phyloP scores from a whole-genome alignment of 805 yeast species.

The Huiozyma naganishii region DNA sequence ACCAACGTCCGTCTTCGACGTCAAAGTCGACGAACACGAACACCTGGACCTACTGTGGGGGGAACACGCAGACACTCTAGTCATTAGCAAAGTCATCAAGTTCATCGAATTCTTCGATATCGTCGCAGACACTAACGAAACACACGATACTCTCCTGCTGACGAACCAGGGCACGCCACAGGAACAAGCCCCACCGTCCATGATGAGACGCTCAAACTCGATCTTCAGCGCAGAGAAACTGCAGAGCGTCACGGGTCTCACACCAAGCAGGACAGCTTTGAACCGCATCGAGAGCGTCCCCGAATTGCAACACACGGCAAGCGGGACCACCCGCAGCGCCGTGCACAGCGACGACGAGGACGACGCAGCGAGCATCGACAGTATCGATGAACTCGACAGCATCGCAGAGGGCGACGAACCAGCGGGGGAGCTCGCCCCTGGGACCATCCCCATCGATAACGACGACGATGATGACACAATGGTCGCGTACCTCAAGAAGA shows the following conservation, averaged over 20 bases:
- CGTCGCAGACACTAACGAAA: background rate
- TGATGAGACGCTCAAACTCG: background rate
- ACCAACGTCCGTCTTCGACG: slow-evolving; percentile 33
- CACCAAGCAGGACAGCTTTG: too few relatives aligned
- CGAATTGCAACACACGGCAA: too few relatives aligned
- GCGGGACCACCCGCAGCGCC: background rate
- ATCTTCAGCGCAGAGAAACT: background rate
- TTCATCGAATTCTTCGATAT: slow-evolving; percentile 27
- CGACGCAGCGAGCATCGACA: background rate
- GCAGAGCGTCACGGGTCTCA: too few relatives aligned
- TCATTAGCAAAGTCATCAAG: slow-evolving; percentile 33
- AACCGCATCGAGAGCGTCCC: too few relatives aligned
- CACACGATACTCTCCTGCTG: too few relatives aligned
- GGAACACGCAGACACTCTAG: slow-evolving; percentile 40
- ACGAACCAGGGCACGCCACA: background rate
- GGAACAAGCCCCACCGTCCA: background rate
- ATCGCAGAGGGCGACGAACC: background rate
- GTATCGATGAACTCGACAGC: background rate
- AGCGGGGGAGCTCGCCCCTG: too few relatives aligned
- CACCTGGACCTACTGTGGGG: slow-evolving; percentile 93
- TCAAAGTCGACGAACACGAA: slow-evolving; percentile 63
- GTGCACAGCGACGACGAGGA: background rate
- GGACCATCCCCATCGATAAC: background rate
- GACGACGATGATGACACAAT: background rate
- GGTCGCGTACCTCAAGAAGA: background rate